phyloP scores from a whole-genome alignment of 148 eudicot genomes.

The Rhododendron vialii region DNA sequence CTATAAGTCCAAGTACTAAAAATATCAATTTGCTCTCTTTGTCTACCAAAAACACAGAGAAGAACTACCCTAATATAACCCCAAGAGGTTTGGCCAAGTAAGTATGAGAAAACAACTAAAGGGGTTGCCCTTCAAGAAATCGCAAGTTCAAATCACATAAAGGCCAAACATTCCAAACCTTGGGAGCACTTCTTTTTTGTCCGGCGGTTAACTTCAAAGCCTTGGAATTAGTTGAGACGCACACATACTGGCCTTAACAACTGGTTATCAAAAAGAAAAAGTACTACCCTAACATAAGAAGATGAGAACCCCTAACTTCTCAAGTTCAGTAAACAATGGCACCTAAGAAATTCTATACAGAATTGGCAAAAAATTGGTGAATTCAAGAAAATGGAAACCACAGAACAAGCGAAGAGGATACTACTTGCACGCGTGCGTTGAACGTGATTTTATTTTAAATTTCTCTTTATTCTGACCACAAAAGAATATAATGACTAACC shows the following conservation, averaged over 20 bases:
- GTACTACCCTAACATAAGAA: background rate
- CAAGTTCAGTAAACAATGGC: background rate
- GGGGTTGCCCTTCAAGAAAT: too few species aligned
- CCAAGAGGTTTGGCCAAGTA: too few species aligned
- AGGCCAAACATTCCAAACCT: too few species aligned
- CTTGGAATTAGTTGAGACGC: too few species aligned
- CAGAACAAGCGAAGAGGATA: background rate
- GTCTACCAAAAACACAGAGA: background rate
- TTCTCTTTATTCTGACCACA: background rate
- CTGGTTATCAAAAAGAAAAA: too few species aligned
- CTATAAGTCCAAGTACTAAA: background rate
- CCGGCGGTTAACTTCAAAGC: too few species aligned
- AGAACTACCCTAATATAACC: background rate
- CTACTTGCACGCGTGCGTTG: background rate
- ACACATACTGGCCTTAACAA: too few species aligned
- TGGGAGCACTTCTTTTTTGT: background rate
- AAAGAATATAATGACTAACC: background rate
- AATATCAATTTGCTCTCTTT: background rate
- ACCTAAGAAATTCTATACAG: background rate
- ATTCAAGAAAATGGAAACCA: background rate
- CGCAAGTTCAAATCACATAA: too few species aligned
- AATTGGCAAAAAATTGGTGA: background rate
- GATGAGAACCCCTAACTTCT: background rate
- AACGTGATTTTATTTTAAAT: background rate
- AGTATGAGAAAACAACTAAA: too few species aligned